Percentiles rank a stretch among this genome's conserved stretches.
Evolutionary conservation across 2,329 filamentous ascomycete species (phyloP).

Genomic region (Fusarium hainanense): DNA sequence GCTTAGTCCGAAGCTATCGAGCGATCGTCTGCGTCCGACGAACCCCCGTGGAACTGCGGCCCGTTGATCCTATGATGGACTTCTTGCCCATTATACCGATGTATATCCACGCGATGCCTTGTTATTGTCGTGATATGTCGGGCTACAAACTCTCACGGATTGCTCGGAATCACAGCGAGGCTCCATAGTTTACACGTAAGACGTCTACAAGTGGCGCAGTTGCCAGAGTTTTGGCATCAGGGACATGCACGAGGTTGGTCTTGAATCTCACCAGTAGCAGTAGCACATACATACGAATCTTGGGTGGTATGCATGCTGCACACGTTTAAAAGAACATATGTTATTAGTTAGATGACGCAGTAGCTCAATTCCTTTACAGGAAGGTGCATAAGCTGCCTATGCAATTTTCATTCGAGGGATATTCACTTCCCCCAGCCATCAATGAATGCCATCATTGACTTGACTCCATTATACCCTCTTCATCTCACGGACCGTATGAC

Average conservation of each 20-base stretch:
- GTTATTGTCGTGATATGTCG: not conserved
- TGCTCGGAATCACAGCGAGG: not conserved
- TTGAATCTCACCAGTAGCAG: not conserved
- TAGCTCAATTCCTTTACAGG: conserved; percentile 30
- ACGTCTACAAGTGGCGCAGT: not conserved
- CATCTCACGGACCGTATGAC: not conserved
- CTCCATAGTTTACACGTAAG: conserved; percentile 1
- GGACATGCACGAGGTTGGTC: not conserved
- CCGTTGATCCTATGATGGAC: conserved; percentile 2
- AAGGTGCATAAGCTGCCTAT: conserved; percentile 17
- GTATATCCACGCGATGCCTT: not conserved
- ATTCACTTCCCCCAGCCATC: conserved; percentile 2
- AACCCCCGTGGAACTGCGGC: conserved; percentile 41
- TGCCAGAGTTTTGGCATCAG: not conserved
- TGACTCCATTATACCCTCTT: conserved; percentile 16
- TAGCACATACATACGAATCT: not conserved
- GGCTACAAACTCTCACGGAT: not conserved
- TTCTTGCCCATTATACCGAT: conserved; percentile 24
- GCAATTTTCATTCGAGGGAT: not conserved
- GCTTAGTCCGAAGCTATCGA: conserved; percentile 16
- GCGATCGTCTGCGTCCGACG: conserved; percentile 31
- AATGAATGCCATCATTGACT: conserved; percentile 12
- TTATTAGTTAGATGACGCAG: conserved; percentile 10
- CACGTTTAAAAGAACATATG: conserved; percentile 15
- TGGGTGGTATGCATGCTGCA: conserved; percentile 28